Evolutionary conservation across 371 early-diverging fungal genomes (phyloP).

Genomic region (Lichtheimia ramosa): DNA sequence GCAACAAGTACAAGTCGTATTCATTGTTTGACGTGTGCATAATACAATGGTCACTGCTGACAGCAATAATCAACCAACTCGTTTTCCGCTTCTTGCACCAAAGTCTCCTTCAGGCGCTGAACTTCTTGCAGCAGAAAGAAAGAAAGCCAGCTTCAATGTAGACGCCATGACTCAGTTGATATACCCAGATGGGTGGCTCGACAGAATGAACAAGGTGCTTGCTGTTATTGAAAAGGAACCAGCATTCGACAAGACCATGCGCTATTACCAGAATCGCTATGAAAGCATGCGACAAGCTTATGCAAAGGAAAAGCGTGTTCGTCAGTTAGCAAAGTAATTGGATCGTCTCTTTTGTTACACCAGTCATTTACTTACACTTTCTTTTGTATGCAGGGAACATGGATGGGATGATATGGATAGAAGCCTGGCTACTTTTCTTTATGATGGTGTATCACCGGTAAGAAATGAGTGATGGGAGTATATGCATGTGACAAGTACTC

Average conservation of each 20-base stretch:
- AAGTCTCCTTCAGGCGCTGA: constrained; percentile 55
- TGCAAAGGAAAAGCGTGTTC: constrained; percentile 51
- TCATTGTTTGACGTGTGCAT: too few relatives aligned
- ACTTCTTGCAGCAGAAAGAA: constrained; percentile 56
- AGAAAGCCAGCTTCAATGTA: constrained; percentile 51
- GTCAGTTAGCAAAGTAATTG: constrained; percentile 33
- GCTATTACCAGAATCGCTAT: constrained; percentile 54
- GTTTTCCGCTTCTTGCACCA: constrained; percentile 53
- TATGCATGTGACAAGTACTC: too few relatives aligned
- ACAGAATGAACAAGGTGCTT: constrained; percentile 46
- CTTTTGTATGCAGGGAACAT: constrained; percentile 24
- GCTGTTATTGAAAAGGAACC: constrained; percentile 55
- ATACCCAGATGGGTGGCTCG: constrained; percentile 51
- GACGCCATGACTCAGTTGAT: constrained; percentile 49
- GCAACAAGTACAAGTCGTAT: too few relatives aligned
- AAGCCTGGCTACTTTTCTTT: constrained; percentile 37
- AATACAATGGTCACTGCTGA: too few relatives aligned
- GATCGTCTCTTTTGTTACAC: neutral
- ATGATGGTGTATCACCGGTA: constrained; percentile 45
- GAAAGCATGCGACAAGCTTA: constrained; percentile 46
- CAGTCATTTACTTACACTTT: neutral
- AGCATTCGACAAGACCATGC: constrained; percentile 54
- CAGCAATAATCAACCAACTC: constrained; percentile 35
- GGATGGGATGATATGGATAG: constrained; percentile 42
- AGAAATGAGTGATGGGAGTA: neutral